phyloP scores from a whole-genome alignment of 768 basidiomycete genomes.

The Auricularia auricula-judae region DNA sequence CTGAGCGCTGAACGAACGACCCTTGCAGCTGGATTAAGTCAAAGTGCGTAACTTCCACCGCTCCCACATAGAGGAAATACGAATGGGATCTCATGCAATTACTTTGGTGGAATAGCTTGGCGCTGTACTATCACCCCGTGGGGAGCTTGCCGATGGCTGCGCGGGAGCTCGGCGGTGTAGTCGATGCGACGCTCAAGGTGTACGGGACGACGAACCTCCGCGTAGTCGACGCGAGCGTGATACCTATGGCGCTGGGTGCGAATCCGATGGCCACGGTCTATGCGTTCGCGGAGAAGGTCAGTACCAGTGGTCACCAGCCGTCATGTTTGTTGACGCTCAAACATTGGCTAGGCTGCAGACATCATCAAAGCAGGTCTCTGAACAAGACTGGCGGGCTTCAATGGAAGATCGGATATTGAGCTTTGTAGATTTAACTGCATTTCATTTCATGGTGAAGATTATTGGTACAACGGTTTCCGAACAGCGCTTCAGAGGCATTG shows the following conservation, averaged over 20 bases:
- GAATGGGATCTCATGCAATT: background rate
- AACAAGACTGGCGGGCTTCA: no score
- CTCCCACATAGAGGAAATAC: no score
- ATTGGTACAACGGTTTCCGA: no score
- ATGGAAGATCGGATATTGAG: no score
- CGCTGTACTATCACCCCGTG: slow-evolving; percentile 19
- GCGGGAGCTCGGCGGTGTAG: slow-evolving; percentile 10
- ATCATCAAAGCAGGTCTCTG: no score
- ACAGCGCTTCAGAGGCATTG: background rate
- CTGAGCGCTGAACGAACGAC: no score
- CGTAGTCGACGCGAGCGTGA: slow-evolving; percentile 6
- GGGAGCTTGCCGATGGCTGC: slow-evolving; percentile 29
- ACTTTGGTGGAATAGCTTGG: background rate
- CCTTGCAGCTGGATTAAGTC: no score
- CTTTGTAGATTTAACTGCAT: no score
- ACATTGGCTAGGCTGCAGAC: no score
- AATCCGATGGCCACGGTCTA: slow-evolving; percentile 3
- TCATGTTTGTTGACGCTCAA: no score
- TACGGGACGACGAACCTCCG: slow-evolving; percentile 6
- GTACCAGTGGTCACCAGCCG: background rate
- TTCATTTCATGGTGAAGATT: no score
- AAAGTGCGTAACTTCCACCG: no score
- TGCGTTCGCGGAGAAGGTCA: slow-evolving; percentile 3
- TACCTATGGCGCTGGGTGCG: slow-evolving; percentile 5
- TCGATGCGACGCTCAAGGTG: slow-evolving; percentile 6